A percentile compares a stretch with the other conserved stretches of the same genome.
Conservation (phyloP, 345 rosid genomes). For the Leavenworthia alabamica region DNA sequence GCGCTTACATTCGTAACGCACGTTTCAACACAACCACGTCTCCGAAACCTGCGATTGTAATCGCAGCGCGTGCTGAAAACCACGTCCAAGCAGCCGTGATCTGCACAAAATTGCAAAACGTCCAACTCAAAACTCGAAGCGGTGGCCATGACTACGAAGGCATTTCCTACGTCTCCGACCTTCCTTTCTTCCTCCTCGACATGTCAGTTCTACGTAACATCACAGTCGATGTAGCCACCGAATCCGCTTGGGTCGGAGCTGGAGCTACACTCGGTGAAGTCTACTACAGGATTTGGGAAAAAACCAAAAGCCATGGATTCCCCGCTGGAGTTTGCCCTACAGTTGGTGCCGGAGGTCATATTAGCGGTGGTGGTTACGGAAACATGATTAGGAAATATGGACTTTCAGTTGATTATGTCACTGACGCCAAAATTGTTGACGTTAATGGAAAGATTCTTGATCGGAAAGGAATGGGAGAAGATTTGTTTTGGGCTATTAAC, state of each 20-base stretch:
- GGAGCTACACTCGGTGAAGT: conserved; percentile 53
- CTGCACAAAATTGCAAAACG: conserved; percentile 28
- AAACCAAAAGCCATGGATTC: conserved; percentile 39
- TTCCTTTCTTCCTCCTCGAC: conserved; percentile 44
- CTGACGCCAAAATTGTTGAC: conserved; percentile 53
- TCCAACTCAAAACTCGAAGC: conserved; percentile 41
- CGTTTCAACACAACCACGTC: conserved; percentile 38
- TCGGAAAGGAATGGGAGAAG: conserved; percentile 51
- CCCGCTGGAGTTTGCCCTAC: conserved; percentile 62
- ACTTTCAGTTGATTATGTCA: conserved; percentile 41
- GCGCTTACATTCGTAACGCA: conserved; percentile 36
- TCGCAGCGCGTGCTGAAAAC: conserved; percentile 32
- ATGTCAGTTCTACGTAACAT: conserved; percentile 36
- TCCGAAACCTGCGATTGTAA: conserved; percentile 39
- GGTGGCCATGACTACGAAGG: conserved; percentile 59
- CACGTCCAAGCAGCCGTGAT: conserved; percentile 46
- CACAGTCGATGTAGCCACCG: conserved; percentile 13
- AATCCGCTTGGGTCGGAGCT: conserved; percentile 40
- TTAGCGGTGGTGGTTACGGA: conserved; percentile 63
- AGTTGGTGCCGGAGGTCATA: conserved; percentile 59
- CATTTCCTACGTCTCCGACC: conserved; percentile 35
- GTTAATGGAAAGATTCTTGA: conserved; percentile 41
- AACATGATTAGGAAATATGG: conserved; percentile 51
- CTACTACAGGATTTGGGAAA: conserved; percentile 43
- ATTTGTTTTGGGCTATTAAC: conserved; percentile 53